Evolutionary conservation across 2,329 filamentous ascomycete species (phyloP), one percentile per base, ranked within the genome.

Genomic region (Diaporthe destruens): DNA sequence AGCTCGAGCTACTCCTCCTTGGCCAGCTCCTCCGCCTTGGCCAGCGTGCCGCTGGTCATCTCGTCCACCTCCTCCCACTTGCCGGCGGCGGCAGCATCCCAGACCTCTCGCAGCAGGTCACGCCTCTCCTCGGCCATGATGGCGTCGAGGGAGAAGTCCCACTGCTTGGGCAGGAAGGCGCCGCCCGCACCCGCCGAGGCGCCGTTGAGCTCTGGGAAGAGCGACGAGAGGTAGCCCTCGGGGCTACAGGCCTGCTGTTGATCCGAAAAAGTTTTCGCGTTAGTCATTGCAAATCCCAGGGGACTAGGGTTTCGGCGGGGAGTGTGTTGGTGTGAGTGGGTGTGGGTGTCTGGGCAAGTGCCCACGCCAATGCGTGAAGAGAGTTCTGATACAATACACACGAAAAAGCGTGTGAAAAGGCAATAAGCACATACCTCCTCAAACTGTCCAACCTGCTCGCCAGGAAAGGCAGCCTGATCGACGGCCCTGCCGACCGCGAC

Each of bases 171-270:
- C 9, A 34, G 34, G 25, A 72, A 25, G 23, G 6, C 23, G 23
- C 23, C 44, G 20, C 18, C 18, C 44, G 18, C 18, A 8, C 44
- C 44, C 44, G 44, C 44, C 44, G 44, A 20, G 3, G 44, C 32
- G 63, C 12, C 29, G 59, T 42, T 42, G 56, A 72, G 51, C 32
- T 72, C 71, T 16, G 71, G 63, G 63, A 72, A 69, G 71, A 61
- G 34, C 32, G 18, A n/a, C 34, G 23, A 42, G 54, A 69, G 71
- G 54, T 61, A 69, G 42, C 44, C 34, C 47, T 47, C 12, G 12
- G 71, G 63, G 54, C 34, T 55, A 56, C 71, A 72, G 44, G 47
- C 63, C 42, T 11, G 18, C 67, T 69, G 23, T 59, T 42, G 53
- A 20, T 14, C 18, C 36, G 20, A 42, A 42, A 18, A 42, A 42